Percentiles rank a stretch among this genome's conserved stretches.
Evolutionary conservation across 768 basidiomycete genomes (phyloP).

Genomic region (Tephrocybe sp.): DNA sequence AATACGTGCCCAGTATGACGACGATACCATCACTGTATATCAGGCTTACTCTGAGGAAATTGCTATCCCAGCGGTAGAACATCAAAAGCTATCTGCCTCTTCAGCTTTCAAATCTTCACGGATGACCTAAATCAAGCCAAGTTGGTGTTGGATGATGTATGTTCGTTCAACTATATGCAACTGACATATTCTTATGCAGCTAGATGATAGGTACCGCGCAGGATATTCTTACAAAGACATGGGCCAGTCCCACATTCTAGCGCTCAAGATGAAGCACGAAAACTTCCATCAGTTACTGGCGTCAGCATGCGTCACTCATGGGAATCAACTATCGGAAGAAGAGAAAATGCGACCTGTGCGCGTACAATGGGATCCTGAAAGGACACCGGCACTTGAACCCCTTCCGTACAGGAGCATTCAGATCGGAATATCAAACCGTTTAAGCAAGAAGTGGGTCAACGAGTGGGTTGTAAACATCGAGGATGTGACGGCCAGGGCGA

Average conservation of each 20-base stretch:
- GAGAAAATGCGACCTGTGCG: conserved; percentile 14
- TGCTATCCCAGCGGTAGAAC: conserved; percentile 12
- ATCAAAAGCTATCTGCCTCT: conserved; percentile 15
- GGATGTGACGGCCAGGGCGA: conserved; percentile 16
- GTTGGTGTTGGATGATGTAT: conserved; percentile 22
- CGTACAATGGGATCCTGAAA: conserved; percentile 17
- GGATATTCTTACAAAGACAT: conserved; percentile 16
- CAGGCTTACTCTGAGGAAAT: conserved; percentile 17
- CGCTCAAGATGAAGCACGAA: conserved; percentile 18
- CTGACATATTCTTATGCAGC: background rate
- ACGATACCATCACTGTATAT: conserved; percentile 14
- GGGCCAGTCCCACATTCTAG: conserved; percentile 15
- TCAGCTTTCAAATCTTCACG: conserved; percentile 13
- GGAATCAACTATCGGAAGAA: conserved; percentile 6
- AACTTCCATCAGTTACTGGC: conserved; percentile 13
- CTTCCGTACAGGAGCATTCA: conserved; percentile 17
- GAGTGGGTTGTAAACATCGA: conserved; percentile 18
- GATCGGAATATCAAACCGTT: conserved; percentile 13
- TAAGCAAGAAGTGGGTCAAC: conserved; percentile 13
- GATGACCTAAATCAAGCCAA: conserved; percentile 21
- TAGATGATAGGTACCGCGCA: conserved; percentile 12
- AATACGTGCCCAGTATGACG: conserved; percentile 17
- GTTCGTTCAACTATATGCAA: background rate
- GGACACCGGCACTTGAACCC: conserved; percentile 8
- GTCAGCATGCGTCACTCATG: conserved; percentile 11